Conservation (phyloP, 257 asterid genomes). For the Craterostigma plantagineum region DNA sequence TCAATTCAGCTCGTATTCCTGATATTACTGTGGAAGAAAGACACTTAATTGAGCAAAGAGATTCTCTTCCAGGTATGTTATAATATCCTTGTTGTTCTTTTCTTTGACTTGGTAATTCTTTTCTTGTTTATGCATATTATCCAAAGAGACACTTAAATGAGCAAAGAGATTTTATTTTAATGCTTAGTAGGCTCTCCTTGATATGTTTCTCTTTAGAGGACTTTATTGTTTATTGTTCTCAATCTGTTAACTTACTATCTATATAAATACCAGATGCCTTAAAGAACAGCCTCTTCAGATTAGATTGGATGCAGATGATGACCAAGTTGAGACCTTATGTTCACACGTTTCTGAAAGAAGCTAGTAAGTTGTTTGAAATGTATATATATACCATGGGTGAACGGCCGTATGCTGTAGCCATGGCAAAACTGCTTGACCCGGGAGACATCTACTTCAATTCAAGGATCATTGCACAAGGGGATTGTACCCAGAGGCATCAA, state of each 20-base stretch:
- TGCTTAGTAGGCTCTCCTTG: too few species aligned
- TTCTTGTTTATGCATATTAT: slow-evolving; percentile 1
- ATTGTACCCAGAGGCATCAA: slow-evolving; percentile 61
- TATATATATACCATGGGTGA: slow-evolving; percentile 93
- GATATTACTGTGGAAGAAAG: slow-evolving; percentile 45
- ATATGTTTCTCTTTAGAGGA: too few species aligned
- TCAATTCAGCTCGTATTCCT: slow-evolving; percentile 44
- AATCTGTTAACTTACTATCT: slow-evolving; percentile 11
- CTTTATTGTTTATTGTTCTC: slow-evolving; percentile 1
- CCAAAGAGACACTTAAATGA: slow-evolving; percentile 4
- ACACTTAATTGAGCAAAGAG: slow-evolving; percentile 29
- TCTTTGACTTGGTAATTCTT: not conserved
- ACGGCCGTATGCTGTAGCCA: slow-evolving; percentile 73
- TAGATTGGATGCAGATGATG: slow-evolving; percentile 70
- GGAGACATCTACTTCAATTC: slow-evolving; percentile 48
- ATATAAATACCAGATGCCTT: slow-evolving; percentile 29
- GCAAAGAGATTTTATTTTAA: not conserved
- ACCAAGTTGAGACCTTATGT: slow-evolving; percentile 92
- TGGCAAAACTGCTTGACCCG: slow-evolving; percentile 85
- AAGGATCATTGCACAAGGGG: slow-evolving; percentile 77
- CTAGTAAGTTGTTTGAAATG: slow-evolving; percentile 67
- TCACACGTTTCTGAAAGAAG: slow-evolving; percentile 57
- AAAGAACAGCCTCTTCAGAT: slow-evolving; percentile 43
- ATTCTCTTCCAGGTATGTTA: slow-evolving; percentile 43
- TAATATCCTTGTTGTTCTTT: slow-evolving; percentile 1